Evolutionary conservation across 495 filamentous ascomycete genomes (phyloP).

Genomic region (Pseudoneurospora amorphoporcata): DNA sequence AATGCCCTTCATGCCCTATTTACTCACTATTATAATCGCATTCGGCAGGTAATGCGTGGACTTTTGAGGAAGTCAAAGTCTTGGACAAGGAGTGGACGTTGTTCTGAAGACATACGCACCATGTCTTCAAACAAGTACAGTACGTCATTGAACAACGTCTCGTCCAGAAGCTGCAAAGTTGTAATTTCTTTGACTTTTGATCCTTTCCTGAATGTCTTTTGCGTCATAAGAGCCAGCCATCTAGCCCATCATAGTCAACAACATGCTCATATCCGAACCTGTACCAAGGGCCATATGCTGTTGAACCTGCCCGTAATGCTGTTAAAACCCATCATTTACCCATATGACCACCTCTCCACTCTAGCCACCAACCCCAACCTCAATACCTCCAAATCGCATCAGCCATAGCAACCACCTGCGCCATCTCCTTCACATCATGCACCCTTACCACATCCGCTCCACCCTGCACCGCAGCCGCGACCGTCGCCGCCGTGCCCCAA

Average conservation of each 20-base stretch:
- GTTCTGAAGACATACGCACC: background rate
- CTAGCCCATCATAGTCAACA: background rate
- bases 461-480: constrained; percentile 78
- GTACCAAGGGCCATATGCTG: background rate
- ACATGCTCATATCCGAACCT: background rate
- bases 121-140: background rate
- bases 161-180: background rate
- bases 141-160: background rate
- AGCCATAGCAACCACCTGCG: constrained; percentile 73
- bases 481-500: constrained; percentile 84
- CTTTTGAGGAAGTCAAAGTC: background rate
- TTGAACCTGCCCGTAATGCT: background rate
- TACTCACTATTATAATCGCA: no score
- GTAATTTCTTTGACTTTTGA: background rate
- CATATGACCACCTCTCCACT: background rate
- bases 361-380: background rate
- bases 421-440: constrained; percentile 90
- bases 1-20: no score
- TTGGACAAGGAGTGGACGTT: background rate
- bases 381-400: constrained; percentile 73
- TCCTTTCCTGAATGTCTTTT: background rate
- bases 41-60: no score
- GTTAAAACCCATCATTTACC: background rate
- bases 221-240: no score
- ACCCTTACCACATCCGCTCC: constrained; percentile 92